Conservation (phyloP, 176 grass and related monocot species). For the Oryza brachyantha region DNA sequence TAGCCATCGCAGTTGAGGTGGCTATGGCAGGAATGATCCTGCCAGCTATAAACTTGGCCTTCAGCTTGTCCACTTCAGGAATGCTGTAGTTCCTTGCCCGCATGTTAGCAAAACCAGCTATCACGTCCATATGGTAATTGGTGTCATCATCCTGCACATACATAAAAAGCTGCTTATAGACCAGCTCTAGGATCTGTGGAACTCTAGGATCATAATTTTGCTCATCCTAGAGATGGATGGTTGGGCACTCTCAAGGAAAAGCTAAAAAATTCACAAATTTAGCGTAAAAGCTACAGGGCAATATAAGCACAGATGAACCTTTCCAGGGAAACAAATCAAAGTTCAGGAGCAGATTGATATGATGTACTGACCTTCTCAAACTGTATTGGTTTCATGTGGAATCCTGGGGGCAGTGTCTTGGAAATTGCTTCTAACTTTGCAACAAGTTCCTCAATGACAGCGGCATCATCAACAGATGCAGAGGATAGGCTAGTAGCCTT, state of each 20-base stretch:
- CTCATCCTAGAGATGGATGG: not conserved
- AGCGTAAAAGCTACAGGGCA: not conserved
- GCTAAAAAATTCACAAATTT: not conserved
- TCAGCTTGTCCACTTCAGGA: constrained; percentile 85
- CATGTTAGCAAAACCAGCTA: constrained; percentile 92
- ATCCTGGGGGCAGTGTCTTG: constrained; percentile 58
- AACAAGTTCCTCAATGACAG: constrained; percentile 73
- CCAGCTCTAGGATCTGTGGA: not conserved
- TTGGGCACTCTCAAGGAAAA: not conserved
- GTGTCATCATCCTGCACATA: constrained; percentile 83
- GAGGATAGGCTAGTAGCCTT: constrained; percentile 67
- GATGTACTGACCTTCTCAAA: constrained; percentile 81
- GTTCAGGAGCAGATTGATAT: not conserved
- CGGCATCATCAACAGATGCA: constrained; percentile 79
- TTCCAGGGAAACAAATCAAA: not conserved
- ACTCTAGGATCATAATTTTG: not conserved
- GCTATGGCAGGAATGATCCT: constrained; percentile 93
- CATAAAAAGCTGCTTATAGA: not conserved
- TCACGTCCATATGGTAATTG: constrained; percentile 94
- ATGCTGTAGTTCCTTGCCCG: constrained; percentile 86
- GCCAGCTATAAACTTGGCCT: constrained; percentile 91
- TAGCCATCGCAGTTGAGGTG: constrained; percentile 77
- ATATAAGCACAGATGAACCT: not conserved
- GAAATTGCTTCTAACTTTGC: constrained; percentile 61
- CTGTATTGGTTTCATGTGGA: constrained; percentile 85